These are phyloP conservation scores for Hypericum perforatum DNA, from an alignment of 345 rosid genomes.

Conservation along the genomic window DNA sequence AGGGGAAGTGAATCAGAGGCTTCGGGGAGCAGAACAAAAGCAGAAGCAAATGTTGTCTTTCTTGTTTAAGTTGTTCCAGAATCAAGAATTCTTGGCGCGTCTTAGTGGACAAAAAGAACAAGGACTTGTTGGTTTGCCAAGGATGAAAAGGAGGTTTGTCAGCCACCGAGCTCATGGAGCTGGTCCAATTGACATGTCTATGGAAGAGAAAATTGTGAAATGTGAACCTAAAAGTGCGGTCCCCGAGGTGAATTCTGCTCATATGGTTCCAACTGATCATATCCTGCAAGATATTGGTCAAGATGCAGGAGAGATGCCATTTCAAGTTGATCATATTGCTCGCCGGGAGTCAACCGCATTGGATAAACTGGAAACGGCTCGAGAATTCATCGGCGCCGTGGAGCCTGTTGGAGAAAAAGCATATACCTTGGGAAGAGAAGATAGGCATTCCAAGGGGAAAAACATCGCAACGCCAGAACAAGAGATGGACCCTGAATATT, in stretches of 20 bases:
- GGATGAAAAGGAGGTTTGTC: conserved; percentile 52
- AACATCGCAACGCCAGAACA: conserved; percentile 27
- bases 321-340: conserved; percentile 22
- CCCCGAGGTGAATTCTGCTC: conserved; percentile 18
- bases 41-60: conserved; percentile 23
- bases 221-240: conserved; percentile 27
- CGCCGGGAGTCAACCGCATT: neutral
- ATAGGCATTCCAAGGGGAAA: conserved; percentile 35
- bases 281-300: conserved; percentile 21
- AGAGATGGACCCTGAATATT: conserved; percentile 34
- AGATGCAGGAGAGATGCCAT: conserved; percentile 19
- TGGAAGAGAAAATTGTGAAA: conserved; percentile 37
- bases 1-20: conserved; percentile 17
- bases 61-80: conserved; percentile 19
- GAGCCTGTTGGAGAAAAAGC: conserved; percentile 25
- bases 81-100: conserved; percentile 17
- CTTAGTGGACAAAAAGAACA: conserved; percentile 17
- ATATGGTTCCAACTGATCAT: conserved; percentile 17
- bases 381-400: conserved; percentile 9
- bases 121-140: conserved; percentile 31
- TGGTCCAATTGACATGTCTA: conserved; percentile 25
- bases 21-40: conserved; percentile 21
- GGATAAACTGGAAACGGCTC: conserved; percentile 6
- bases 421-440: conserved; percentile 21
- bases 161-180: conserved; percentile 38